Evolutionary conservation across 192 early-diverging fungal species (phyloP).

Genomic region (Physocladia obscura): DNA sequence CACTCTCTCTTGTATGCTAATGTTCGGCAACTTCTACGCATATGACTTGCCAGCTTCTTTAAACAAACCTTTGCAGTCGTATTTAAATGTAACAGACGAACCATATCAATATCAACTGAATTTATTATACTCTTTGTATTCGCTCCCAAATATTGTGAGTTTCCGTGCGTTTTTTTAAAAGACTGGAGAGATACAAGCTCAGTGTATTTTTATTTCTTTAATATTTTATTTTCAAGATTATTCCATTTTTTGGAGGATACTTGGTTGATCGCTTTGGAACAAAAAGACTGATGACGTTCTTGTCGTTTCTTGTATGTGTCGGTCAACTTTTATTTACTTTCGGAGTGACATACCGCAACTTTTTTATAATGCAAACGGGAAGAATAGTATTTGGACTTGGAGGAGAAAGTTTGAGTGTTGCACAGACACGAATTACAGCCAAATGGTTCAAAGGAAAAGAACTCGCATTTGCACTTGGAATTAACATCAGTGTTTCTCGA

Average conservation of each 20-base stretch:
- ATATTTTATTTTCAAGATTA: slow-evolving; percentile 20
- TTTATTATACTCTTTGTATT: slow-evolving; percentile 54
- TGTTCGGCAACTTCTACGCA: slow-evolving; percentile 46
- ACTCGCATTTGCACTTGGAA: slow-evolving; percentile 54
- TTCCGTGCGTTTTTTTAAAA: not conserved
- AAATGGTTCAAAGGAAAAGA: slow-evolving; percentile 58
- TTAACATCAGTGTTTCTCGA: slow-evolving; percentile 41
- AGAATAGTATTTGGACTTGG: slow-evolving; percentile 59
- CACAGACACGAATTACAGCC: slow-evolving; percentile 51
- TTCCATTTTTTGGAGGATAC: slow-evolving; percentile 57
- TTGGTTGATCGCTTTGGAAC: slow-evolving; percentile 49
- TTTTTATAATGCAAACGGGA: slow-evolving; percentile 42
- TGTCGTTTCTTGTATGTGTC: slow-evolving; percentile 35
- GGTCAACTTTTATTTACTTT: slow-evolving; percentile 54
- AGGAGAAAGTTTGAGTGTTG: slow-evolving; percentile 50
- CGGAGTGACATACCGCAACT: slow-evolving; percentile 34
- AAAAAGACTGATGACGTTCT: slow-evolving; percentile 37
- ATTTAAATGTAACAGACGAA: slow-evolving; percentile 33
- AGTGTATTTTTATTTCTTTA: not conserved
- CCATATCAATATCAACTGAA: slow-evolving; percentile 45
- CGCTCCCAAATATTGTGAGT: slow-evolving; percentile 58
- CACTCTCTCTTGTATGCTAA: slow-evolving; percentile 28
- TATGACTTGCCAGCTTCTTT: slow-evolving; percentile 51
- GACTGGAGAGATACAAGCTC: not conserved
- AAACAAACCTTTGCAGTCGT: slow-evolving; percentile 33